phyloP scores from a whole-genome alignment of 1,284 basidiomycete species.

The Cutaneotrichosporon dermatis region DNA sequence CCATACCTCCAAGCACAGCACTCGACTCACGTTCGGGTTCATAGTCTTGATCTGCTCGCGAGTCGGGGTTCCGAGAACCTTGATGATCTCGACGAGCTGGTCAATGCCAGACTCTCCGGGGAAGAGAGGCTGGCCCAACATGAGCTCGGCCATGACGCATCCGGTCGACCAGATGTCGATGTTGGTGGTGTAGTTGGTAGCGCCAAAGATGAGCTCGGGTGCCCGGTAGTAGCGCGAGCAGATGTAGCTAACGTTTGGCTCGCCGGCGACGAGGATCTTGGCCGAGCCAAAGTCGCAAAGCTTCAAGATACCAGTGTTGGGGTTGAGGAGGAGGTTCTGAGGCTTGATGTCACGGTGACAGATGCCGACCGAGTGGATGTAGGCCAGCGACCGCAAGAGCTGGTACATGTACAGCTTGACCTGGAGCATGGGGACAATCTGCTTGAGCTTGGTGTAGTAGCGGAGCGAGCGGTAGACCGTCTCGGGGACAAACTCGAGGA shows the following conservation, averaged over 20 bases:
- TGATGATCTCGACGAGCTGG: conserved; percentile 99
- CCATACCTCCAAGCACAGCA: background rate
- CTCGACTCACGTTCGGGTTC: conserved; percentile 74
- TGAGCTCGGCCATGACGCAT: conserved; percentile 99
- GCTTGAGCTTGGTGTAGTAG: conserved; percentile 99
- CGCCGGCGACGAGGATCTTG: conserved; percentile 95
- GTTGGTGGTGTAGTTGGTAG: conserved; percentile 99
- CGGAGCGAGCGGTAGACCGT: conserved; percentile 98
- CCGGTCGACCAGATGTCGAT: conserved; percentile 99
- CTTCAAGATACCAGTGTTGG: conserved; percentile 92
- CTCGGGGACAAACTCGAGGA: conserved; percentile 98
- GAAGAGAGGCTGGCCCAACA: conserved; percentile 98
- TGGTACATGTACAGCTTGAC: conserved; percentile 71
- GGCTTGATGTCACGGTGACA: conserved; percentile 99
- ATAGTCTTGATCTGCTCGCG: conserved; percentile 99
- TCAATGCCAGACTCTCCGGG: conserved; percentile 99
- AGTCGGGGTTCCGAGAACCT: conserved; percentile 96
- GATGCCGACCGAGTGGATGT: conserved; percentile 55
- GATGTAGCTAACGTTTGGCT: conserved; percentile 99
- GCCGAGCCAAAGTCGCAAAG: conserved; percentile 98
- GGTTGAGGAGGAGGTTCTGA: conserved; percentile 95
- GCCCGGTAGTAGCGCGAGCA: conserved; percentile 99
- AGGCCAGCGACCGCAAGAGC: conserved; percentile 62
- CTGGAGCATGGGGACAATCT: conserved; percentile 98
- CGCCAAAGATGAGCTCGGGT: conserved; percentile 98